These are phyloP conservation scores for Royoungia palumana DNA, from an alignment of 768 basidiomycete species.

Conservation along the genomic window DNA sequence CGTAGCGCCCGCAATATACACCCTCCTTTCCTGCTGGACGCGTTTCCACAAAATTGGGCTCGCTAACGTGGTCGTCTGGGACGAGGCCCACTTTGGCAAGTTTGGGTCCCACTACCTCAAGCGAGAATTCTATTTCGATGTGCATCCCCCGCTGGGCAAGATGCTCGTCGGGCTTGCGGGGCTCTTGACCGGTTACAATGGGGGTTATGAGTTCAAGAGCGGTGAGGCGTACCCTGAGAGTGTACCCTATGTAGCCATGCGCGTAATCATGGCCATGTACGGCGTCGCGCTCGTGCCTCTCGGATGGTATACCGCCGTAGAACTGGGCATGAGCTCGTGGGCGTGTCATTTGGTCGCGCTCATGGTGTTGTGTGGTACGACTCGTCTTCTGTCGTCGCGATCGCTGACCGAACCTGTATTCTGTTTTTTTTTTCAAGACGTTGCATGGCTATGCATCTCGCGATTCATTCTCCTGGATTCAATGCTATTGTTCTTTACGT, in stretches of 20 bases:
- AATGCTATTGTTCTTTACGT: slow-evolving; percentile 99
- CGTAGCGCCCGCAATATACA: slow-evolving; percentile 80
- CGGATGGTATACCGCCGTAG: slow-evolving; percentile 94
- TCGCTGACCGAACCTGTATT: not conserved
- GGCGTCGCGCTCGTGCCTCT: slow-evolving; percentile 95
- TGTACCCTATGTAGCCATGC: slow-evolving; percentile 93
- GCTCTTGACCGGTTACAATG: slow-evolving; percentile 86
- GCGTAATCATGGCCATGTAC: slow-evolving; percentile 90
- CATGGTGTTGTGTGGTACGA: slow-evolving; percentile 85
- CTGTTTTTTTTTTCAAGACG: slow-evolving; percentile 50
- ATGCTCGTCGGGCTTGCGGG: slow-evolving; percentile 98
- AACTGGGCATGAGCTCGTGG: slow-evolving; percentile 87
- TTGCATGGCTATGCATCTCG: slow-evolving; percentile 95
- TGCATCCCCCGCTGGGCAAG: slow-evolving; percentile 97
- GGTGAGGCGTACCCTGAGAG: slow-evolving; percentile 77
- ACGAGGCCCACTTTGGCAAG: slow-evolving; percentile 99
- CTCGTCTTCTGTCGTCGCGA: slow-evolving; percentile 22
- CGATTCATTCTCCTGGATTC: slow-evolving; percentile 97
- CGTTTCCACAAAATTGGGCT: slow-evolving; percentile 91
- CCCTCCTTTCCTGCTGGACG: slow-evolving; percentile 91
- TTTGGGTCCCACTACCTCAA: slow-evolving; percentile 98
- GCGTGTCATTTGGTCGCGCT: slow-evolving; percentile 89
- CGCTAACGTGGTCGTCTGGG: slow-evolving; percentile 88
- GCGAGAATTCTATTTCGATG: slow-evolving; percentile 99
- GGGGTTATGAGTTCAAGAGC: slow-evolving; percentile 90